These are phyloP conservation scores for Naganishia albida DNA, from an alignment of 1,284 basidiomycete species.

Conservation along the genomic window DNA sequence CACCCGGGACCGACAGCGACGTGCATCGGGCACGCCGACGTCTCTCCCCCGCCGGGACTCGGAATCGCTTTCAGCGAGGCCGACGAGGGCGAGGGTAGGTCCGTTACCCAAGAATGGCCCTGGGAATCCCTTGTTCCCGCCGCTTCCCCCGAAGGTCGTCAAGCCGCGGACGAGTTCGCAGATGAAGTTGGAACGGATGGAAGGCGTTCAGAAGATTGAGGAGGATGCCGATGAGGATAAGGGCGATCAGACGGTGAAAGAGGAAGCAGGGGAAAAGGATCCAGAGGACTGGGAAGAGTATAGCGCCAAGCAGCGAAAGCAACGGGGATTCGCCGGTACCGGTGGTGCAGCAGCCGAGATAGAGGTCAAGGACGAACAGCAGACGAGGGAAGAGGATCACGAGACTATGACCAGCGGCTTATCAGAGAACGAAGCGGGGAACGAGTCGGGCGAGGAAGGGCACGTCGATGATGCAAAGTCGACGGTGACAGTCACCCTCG, in stretches of 20 bases:
- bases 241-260: not conserved
- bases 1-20: conserved; percentile 20
- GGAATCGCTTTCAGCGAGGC: conserved; percentile 25
- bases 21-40: conserved; percentile 16
- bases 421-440: conserved; percentile 12
- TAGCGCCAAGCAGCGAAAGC: conserved; percentile 38
- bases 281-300: conserved; percentile 44
- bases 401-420: conserved; percentile 20
- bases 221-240: conserved; percentile 25
- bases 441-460: conserved; percentile 9
- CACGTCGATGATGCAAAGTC: conserved; percentile 20
- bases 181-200: conserved; percentile 30
- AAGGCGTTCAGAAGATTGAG: conserved; percentile 4
- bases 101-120: conserved; percentile 49
- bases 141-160: conserved; percentile 44
- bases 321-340: conserved; percentile 50
- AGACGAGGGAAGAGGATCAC: conserved; percentile 34
- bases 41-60: conserved; percentile 1
- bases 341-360: conserved; percentile 31
- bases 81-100: conserved; percentile 48
- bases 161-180: conserved; percentile 30
- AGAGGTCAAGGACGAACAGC: conserved; percentile 3
- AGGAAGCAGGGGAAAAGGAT: conserved; percentile 31
- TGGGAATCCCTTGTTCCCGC: conserved; percentile 51
- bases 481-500: not conserved